A percentile compares a stretch with the other conserved stretches of the same genome.
Conservation (phyloP, 257 asterid genomes). For the Solanum paucissectum region DNA sequence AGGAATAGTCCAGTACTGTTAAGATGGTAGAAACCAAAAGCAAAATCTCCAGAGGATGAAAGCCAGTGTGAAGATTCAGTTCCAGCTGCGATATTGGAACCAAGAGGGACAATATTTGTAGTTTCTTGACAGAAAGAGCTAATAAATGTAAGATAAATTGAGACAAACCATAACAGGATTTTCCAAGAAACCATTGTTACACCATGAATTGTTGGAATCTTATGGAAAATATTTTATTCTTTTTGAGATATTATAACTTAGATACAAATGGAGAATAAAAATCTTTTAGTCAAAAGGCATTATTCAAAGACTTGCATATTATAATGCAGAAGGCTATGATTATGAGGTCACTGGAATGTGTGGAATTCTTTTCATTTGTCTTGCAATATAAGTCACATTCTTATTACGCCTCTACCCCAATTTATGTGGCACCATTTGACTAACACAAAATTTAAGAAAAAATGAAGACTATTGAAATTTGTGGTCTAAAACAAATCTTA, state of each 20-base stretch:
- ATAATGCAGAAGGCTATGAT: not conserved
- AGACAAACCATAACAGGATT: not conserved
- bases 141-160: not conserved
- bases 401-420: not conserved
- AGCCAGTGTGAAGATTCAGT: not conserved
- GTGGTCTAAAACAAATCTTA: not conserved
- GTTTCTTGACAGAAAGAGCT: not conserved
- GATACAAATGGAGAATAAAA: not conserved
- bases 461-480: accelerated
- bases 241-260: not conserved
- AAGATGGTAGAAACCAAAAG: constrained; percentile 22
- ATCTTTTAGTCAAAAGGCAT: not conserved
- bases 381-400: not conserved
- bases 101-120: not conserved
- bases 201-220: not conserved
- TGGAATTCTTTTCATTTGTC: not conserved
- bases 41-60: constrained; percentile 29
- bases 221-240: not conserved
- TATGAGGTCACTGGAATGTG: not conserved
- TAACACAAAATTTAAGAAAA: not conserved
- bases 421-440: not conserved
- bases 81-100: not conserved
- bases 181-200: not conserved
- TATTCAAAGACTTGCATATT: not conserved
- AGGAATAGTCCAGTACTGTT: constrained; percentile 12